These are phyloP conservation scores for Beta lomatogona DNA, from an alignment of 179 eudicot species.

Conservation along the genomic window DNA sequence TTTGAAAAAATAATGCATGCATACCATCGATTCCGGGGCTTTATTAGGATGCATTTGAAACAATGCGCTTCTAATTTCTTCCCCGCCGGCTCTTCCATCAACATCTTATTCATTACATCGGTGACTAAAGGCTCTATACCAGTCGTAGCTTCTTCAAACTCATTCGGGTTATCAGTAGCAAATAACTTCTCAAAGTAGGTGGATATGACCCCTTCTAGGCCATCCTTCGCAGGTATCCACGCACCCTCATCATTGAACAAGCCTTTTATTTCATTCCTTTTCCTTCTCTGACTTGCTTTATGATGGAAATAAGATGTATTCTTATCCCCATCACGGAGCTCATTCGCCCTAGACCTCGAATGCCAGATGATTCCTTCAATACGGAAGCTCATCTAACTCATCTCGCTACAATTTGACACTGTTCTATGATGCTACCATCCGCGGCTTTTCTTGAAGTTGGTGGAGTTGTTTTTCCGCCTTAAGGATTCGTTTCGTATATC, in stretches of 20 bases:
- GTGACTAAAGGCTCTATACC: background rate
- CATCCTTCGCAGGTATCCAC: background rate
- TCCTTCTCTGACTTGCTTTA: background rate
- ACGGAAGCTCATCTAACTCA: no score
- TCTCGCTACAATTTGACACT: no score
- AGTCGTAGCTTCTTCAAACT: background rate
- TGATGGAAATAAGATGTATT: background rate
- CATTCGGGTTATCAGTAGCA: background rate
- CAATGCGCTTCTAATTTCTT: background rate
- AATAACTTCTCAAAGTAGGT: background rate
- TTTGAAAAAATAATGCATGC: no score
- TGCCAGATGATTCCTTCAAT: no score
- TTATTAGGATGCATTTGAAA: no score
- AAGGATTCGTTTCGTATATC: no score
- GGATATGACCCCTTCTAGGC: background rate
- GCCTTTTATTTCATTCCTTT: no score
- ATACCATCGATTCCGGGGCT: no score
- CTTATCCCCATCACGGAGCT: background rate
- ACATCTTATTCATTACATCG: background rate
- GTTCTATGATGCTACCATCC: no score
- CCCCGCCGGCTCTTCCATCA: background rate
- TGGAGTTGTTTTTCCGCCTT: no score
- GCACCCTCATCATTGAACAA: fast-evolving
- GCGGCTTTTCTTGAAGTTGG: no score
- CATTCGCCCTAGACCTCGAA: background rate